Evolutionary conservation across 139 green algal species (phyloP).

Genomic region (Tetraselmis striata): DNA sequence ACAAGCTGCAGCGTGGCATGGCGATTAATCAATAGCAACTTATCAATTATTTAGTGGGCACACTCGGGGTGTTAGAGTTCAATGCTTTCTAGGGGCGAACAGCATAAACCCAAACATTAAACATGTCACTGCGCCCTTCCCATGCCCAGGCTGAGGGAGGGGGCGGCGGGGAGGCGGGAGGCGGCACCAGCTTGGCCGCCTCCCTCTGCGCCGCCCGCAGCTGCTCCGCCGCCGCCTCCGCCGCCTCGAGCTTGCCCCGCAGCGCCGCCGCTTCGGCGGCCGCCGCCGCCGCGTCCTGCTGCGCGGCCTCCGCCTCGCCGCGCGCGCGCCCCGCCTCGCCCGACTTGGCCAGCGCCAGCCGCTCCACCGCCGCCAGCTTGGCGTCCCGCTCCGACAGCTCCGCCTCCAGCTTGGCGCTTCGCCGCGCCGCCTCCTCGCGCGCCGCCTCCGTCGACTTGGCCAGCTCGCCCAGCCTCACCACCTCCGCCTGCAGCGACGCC

Average conservation of each 20-base stretch:
- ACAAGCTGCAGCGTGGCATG: too few species aligned
- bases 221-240: background rate
- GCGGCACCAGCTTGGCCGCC: background rate
- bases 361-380: background rate
- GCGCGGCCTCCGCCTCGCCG: background rate
- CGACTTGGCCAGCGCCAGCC: background rate
- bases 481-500: background rate
- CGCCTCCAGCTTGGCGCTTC: background rate
- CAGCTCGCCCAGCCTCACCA: background rate
- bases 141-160: too few species aligned
- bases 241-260: background rate
- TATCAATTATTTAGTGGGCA: too few species aligned
- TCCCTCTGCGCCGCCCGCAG: background rate
- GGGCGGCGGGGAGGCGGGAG: too few species aligned
- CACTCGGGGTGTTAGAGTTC: too few species aligned
- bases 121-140: too few species aligned
- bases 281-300: background rate
- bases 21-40: too few species aligned
- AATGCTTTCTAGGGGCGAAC: too few species aligned
- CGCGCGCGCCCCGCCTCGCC: background rate
- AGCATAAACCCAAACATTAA: too few species aligned
- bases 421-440: background rate
- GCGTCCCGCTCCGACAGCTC: background rate
- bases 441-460: background rate
- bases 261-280: background rate